phyloP scores from a whole-genome alignment of 2,329 filamentous ascomycete genomes.

The Fusarium domesticum region DNA sequence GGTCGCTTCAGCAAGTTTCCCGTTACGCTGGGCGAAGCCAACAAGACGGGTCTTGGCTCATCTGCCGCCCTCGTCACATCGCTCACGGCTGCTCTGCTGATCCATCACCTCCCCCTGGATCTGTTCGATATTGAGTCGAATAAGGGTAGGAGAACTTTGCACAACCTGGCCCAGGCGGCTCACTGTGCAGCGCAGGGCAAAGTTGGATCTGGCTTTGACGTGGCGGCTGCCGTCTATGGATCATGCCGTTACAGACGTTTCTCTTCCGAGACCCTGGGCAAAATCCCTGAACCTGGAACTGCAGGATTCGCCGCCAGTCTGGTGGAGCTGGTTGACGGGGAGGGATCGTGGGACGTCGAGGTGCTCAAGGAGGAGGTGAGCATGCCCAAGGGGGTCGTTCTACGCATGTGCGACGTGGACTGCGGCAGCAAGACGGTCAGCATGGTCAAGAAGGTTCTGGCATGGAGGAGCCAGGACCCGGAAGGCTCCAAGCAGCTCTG shows the following conservation, averaged over 20 bases:
- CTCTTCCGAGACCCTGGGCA: constrained; percentile 69
- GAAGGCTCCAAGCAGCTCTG: constrained; percentile 68
- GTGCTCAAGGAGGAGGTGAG: constrained; percentile 66
- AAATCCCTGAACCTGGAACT: constrained; percentile 63
- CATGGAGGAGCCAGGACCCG: constrained; percentile 68
- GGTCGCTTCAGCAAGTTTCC: constrained; percentile 73
- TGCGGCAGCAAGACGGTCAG: constrained; percentile 90
- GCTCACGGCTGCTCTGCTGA: constrained; percentile 72
- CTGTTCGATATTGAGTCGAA: constrained; percentile 57
- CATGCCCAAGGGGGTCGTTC: constrained; percentile 68
- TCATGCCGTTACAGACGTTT: constrained; percentile 92
- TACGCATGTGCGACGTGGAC: constrained; percentile 95
- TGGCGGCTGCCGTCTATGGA: constrained; percentile 88
- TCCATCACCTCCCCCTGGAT: constrained; percentile 64
- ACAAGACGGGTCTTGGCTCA: constrained; percentile 95
- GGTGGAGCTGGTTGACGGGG: constrained; percentile 62
- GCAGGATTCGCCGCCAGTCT: constrained; percentile 66
- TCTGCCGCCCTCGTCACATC: constrained; percentile 92
- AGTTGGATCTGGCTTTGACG: constrained; percentile 92
- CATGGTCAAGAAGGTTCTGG: constrained; percentile 91
- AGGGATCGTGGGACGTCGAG: constrained; percentile 72
- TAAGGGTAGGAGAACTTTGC: constrained; percentile 60
- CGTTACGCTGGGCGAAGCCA: constrained; percentile 70
- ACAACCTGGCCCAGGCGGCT: constrained; percentile 90
- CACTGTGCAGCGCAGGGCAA: constrained; percentile 98